Evolutionary conservation across 768 basidiomycete genomes (phyloP).

Genomic region (Xanthoconium stramineum): DNA sequence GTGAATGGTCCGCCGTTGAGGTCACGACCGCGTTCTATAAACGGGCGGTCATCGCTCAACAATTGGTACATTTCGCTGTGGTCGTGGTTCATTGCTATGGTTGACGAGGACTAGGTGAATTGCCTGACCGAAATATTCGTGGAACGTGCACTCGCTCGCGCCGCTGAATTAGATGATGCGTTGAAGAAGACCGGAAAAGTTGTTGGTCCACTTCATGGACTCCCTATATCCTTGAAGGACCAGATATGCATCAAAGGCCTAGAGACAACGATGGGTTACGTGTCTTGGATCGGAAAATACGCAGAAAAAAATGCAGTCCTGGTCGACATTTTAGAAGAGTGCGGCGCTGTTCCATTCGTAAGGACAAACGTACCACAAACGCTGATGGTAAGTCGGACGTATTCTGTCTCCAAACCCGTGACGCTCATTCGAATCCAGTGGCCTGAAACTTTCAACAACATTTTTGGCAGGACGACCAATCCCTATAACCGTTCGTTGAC

Average conservation of each 20-base stretch:
- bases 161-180: conserved; percentile 62
- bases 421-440: conserved; percentile 43
- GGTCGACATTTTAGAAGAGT: conserved; percentile 60
- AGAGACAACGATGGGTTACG: conserved; percentile 74
- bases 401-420: neutral
- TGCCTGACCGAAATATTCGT: conserved; percentile 85
- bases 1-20: conserved; percentile 59
- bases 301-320: conserved; percentile 59
- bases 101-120: conserved; percentile 49
- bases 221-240: conserved; percentile 75
- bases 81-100: neutral
- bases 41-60: conserved; percentile 71
- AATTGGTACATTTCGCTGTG: conserved; percentile 51
- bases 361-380: conserved; percentile 79
- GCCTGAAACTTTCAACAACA: conserved; percentile 72
- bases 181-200: conserved; percentile 58
- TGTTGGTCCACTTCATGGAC: conserved; percentile 71
- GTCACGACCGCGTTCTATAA: conserved; percentile 76
- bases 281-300: conserved; percentile 64
- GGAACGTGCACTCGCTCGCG: conserved; percentile 62
- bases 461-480: conserved; percentile 78
- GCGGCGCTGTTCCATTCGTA: conserved; percentile 70
- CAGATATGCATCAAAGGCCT: conserved; percentile 66
- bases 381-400: conserved; percentile 51
- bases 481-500: conserved; percentile 72